These are phyloP conservation scores for Crithidia expoeki DNA, from an alignment of 208 protist genomes.

Conservation along the genomic window DNA sequence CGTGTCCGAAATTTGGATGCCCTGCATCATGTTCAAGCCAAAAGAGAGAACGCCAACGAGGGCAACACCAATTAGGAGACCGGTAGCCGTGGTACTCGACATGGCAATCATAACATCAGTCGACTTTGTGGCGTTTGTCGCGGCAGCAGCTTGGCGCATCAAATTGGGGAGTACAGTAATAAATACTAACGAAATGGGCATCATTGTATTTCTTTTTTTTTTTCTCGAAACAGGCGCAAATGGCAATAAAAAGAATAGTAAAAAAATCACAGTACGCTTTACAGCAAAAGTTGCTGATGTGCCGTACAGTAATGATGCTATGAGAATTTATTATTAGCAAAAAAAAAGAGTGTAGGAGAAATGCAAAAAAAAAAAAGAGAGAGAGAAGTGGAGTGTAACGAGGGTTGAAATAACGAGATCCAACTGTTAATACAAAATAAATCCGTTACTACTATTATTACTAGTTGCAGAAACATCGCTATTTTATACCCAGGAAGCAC, in stretches of 20 bases:
- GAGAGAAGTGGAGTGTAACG: too few species aligned
- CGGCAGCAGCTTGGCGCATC: slow-evolving; percentile 8
- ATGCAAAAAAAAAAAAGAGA: too few species aligned
- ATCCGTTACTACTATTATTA: too few species aligned
- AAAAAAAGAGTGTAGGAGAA: too few species aligned
- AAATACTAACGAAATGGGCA: slow-evolving; percentile 6
- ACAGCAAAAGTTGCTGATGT: too few species aligned
- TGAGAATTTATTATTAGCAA: too few species aligned
- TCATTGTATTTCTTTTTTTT: slow-evolving; percentile 6
- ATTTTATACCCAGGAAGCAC: too few species aligned
- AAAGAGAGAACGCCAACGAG: slow-evolving; percentile 71
- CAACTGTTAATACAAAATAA: too few species aligned
- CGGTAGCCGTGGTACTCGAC: slow-evolving; percentile 64
- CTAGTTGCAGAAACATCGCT: too few species aligned
- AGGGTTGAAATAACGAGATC: too few species aligned
- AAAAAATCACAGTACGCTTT: too few species aligned
- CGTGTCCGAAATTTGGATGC: slow-evolving; percentile 76
- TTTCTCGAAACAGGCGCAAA: background rate
- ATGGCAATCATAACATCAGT: slow-evolving; percentile 58
- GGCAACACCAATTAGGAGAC: slow-evolving; percentile 61
- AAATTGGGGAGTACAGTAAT: slow-evolving; percentile 25
- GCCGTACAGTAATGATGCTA: too few species aligned
- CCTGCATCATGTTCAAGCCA: slow-evolving; percentile 72
- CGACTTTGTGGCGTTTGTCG: slow-evolving; percentile 15
- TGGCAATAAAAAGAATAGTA: background rate